Evolutionary conservation across 1,284 basidiomycete genomes (phyloP).

Genomic region (Ustilago xerochloae): DNA sequence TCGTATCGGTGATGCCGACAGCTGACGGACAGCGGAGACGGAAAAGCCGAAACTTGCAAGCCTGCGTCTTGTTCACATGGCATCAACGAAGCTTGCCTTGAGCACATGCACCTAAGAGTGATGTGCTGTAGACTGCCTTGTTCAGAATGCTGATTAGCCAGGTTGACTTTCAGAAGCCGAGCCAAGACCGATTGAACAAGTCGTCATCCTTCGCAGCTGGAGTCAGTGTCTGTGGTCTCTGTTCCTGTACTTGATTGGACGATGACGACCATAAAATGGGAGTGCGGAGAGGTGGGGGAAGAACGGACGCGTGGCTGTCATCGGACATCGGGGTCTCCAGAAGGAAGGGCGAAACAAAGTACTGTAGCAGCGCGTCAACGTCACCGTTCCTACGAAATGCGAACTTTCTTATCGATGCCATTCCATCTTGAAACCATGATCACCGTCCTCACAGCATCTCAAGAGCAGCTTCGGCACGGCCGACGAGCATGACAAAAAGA

Average conservation of each 20-base stretch:
- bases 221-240: background rate
- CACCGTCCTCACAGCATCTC: no score
- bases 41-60: background rate
- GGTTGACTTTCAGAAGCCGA: background rate
- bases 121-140: background rate
- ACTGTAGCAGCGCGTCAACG: conserved; percentile 1
- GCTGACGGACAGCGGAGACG: conserved; percentile 3
- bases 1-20: background rate
- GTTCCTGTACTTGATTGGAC: no score
- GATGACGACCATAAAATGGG: background rate
- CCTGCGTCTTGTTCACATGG: background rate
- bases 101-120: background rate
- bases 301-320: background rate
- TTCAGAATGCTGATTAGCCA: background rate
- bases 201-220: no score
- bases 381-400: background rate
- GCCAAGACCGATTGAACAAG: background rate
- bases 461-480: background rate
- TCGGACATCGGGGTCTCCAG: background rate
- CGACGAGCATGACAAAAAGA: background rate
- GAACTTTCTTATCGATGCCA: conserved; percentile 35
- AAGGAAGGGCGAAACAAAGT: background rate
- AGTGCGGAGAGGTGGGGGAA: background rate
- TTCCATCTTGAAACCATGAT: background rate
- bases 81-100: background rate